Conservation (phyloP, 75 land plant genomes). For the Larix kaempferi region DNA sequence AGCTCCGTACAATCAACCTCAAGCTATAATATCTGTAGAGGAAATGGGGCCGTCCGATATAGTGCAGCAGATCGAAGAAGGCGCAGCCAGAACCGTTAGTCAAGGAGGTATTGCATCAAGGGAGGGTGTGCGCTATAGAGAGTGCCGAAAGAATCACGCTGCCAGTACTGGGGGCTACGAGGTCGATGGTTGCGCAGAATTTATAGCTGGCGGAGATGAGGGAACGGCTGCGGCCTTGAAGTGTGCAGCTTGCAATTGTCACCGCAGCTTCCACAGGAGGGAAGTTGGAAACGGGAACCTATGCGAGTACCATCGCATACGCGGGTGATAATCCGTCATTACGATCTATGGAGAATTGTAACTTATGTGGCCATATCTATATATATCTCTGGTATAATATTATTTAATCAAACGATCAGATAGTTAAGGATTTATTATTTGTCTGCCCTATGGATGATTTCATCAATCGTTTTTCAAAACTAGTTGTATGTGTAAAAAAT, state of each 20-base stretch:
- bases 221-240: slow-evolving; percentile 30
- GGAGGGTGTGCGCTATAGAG: slow-evolving; percentile 26
- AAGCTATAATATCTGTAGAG: not conserved
- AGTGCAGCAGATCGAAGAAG: not conserved
- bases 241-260: slow-evolving; percentile 52
- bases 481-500: no score
- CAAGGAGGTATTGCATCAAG: not conserved
- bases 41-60: not conserved
- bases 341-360: no score
- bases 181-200: slow-evolving; percentile 48
- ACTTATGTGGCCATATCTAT: no score
- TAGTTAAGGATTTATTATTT: no score
- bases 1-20: not conserved
- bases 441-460: no score
- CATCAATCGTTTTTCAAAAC: no score
- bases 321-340: no score
- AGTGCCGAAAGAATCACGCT: slow-evolving; percentile 43
- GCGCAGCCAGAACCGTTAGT: not conserved
- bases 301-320: no score
- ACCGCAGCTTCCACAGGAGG: slow-evolving; percentile 38
- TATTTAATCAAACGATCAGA: no score
- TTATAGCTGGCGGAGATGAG: slow-evolving; percentile 44
- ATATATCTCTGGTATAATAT: no score
- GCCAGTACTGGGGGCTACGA: slow-evolving; percentile 46
- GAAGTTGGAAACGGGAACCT: not conserved